Base-by-base conservation (phyloP, 1,284 basidiomycete species). In the Rhodotorula glutinis region DNA sequence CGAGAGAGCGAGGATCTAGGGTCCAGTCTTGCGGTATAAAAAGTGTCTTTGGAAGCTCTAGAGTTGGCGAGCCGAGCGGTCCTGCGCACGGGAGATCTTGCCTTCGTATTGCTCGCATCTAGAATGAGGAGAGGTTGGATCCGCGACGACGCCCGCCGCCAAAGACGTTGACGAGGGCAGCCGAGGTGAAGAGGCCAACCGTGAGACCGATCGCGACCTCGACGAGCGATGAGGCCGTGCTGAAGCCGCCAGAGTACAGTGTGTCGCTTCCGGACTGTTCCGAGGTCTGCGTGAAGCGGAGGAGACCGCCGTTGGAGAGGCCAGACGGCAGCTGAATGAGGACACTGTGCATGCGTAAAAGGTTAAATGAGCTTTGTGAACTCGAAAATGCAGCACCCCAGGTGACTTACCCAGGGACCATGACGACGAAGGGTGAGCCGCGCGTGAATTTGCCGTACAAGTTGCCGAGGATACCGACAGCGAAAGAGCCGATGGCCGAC, bases 311-410 rank as follows among this genome's bases (percentile, higher is more conserved):
- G 64, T 87, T 89, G 10, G 87, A 86, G n/a, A 93, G 83, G 62
- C 91, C 92, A 17, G 88, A 89, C 0, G 91, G 92, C 1, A 94
- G 84, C 80, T 94, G 91, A 79, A 92, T 90, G 23, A 93, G 81
- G 63, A 93, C 90, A n/a, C 52, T 62, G 43, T n/a, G n/a, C n/a
- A n/a, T n/a, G n/a, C n/a, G n/a, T n/a, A n/a, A n/a, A n/a, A n/a
- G n/a, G n/a, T n/a, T n/a, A n/a, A n/a, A n/a, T n/a, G n/a, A n/a
- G n/a, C n/a, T n/a, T n/a, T n/a, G n/a, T n/a, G n/a, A n/a, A n/a
- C n/a, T n/a, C n/a, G n/a, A n/a, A n/a, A n/a, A n/a, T n/a, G n/a
- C n/a, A n/a, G n/a, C n/a, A n/a, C n/a, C n/a, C n/a, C n/a, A n/a
- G n/a, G n/a, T n/a, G n/a, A n/a, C 60, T 23, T 23, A 87, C 86